A percentile compares a stretch with the other conserved stretches of the same genome.
These are phyloP conservation scores for Leptodontidium sp. DNA, from an alignment of 2,329 filamentous ascomycete species.

Conservation along the genomic window DNA sequence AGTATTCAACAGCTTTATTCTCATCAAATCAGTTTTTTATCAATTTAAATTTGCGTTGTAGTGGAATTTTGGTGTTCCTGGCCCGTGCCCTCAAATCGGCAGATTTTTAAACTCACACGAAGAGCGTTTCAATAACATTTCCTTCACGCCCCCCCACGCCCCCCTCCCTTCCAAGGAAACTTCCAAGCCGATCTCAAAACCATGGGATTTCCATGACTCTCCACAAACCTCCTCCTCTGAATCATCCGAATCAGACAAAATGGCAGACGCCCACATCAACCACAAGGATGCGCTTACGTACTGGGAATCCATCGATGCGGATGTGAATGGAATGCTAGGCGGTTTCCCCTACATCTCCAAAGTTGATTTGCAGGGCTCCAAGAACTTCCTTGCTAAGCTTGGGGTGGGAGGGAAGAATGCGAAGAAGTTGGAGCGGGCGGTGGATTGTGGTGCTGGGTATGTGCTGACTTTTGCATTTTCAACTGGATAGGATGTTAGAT, in stretches of 20 bases:
- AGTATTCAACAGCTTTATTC: too few species aligned
- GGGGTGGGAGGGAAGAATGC: conserved; percentile 50
- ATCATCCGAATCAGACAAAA: conserved; percentile 11
- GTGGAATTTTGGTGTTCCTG: too few species aligned
- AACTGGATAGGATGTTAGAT: background rate
- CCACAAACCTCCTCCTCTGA: too few species aligned
- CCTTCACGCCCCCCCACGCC: background rate
- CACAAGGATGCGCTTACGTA: conserved; percentile 49
- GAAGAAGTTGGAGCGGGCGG: conserved; percentile 48
- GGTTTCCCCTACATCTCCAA: conserved; percentile 73
- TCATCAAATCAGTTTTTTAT: too few species aligned
- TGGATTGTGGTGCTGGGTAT: conserved; percentile 52
- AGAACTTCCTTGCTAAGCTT: conserved; percentile 74
- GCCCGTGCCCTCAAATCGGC: too few species aligned
- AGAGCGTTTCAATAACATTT: background rate
- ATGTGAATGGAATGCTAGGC: conserved; percentile 81
- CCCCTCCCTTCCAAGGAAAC: background rate
- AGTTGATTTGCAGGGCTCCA: conserved; percentile 75
- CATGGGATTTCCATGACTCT: background rate
- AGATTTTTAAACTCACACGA: too few species aligned
- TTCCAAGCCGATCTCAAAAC: background rate
- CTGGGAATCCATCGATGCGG: conserved; percentile 60
- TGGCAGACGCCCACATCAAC: conserved; percentile 45
- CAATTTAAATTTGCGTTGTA: too few species aligned
- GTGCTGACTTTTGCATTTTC: conserved; percentile 25